These are phyloP conservation scores for Trebouxiophyceae sp. DNA, from an alignment of 163 green algal species.

Conservation along the genomic window DNA sequence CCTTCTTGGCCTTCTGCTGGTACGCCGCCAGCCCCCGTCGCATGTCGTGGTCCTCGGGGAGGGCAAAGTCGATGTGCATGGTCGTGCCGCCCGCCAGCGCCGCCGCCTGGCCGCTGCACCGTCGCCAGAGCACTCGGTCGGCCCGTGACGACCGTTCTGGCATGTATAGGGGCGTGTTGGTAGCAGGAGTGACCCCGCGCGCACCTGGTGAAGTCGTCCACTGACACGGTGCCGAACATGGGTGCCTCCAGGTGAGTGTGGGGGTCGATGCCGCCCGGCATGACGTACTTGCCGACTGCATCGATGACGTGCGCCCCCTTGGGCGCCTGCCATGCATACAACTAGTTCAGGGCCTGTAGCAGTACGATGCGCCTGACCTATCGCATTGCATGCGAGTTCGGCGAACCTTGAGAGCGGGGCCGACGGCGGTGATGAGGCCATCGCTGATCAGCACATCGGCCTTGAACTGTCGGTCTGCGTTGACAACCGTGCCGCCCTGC, in stretches of 20 bases:
- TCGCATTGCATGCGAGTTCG: background rate
- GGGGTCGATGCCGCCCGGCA: conserved; percentile 95
- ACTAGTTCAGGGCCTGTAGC: background rate
- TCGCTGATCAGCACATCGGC: conserved; percentile 81
- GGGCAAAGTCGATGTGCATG: conserved; percentile 96
- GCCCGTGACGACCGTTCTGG: background rate
- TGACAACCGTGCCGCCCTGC: conserved; percentile 87
- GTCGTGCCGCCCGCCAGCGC: conserved; percentile 91
- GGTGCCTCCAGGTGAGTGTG: conserved; percentile 95
- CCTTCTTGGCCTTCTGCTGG: conserved; percentile 44
- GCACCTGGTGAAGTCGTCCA: conserved; percentile 82
- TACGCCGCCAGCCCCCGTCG: conserved; percentile 60
- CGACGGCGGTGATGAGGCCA: conserved; percentile 57
- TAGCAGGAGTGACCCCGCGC: background rate
- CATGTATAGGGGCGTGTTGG: background rate
- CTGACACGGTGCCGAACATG: conserved; percentile 72
- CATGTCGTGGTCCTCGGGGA: conserved; percentile 79
- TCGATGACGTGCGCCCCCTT: conserved; percentile 54
- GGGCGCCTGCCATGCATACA: conserved; percentile 24
- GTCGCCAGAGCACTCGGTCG: background rate
- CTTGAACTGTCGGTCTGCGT: conserved; percentile 53
- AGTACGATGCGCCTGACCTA: background rate
- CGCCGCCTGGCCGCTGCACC: conserved; percentile 66
- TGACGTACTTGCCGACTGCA: conserved; percentile 72
- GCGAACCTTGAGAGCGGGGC: conserved; percentile 40